These are phyloP conservation scores for Camillea tinctor DNA, from an alignment of 2,329 filamentous ascomycete species.

Conservation along the genomic window DNA sequence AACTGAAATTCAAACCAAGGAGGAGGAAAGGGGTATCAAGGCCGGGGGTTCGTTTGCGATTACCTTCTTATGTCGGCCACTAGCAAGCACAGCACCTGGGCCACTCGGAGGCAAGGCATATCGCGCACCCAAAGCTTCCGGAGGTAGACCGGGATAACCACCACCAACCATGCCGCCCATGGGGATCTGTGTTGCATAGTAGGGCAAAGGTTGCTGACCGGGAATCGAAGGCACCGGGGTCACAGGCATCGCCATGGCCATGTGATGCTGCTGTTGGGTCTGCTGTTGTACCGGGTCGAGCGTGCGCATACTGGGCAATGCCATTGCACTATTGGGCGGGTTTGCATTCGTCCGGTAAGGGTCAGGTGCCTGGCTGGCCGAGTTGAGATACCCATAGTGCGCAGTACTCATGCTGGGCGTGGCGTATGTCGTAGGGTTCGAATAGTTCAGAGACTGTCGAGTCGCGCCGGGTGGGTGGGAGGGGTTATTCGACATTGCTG, in stretches of 20 bases:
- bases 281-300: conserved; percentile 38
- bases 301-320: conserved; percentile 44
- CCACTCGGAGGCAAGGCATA: conserved; percentile 49
- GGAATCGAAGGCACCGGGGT: conserved; percentile 37
- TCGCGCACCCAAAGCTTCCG: conserved; percentile 42
- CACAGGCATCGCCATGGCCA: conserved; percentile 38
- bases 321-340: conserved; percentile 33
- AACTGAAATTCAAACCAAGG: conserved; percentile 4
- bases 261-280: conserved; percentile 32
- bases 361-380: conserved; percentile 29
- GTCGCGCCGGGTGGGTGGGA: conserved; percentile 27
- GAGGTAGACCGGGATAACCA: conserved; percentile 42
- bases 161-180: conserved; percentile 29
- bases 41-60: conserved; percentile 3
- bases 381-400: conserved; percentile 31
- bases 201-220: conserved; percentile 38
- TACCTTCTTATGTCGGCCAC: conserved; percentile 59
- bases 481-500: conserved; percentile 33
- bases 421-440: conserved; percentile 27
- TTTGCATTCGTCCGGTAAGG: conserved; percentile 35
- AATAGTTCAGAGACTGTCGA: conserved; percentile 29
- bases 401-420: conserved; percentile 26
- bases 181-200: conserved; percentile 41
- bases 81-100: conserved; percentile 45
- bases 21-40: background rate